Evolutionary conservation across 768 basidiomycete genomes (phyloP), one percentile per base, ranked within the genome.

Genomic region (Trametes maxima): DNA sequence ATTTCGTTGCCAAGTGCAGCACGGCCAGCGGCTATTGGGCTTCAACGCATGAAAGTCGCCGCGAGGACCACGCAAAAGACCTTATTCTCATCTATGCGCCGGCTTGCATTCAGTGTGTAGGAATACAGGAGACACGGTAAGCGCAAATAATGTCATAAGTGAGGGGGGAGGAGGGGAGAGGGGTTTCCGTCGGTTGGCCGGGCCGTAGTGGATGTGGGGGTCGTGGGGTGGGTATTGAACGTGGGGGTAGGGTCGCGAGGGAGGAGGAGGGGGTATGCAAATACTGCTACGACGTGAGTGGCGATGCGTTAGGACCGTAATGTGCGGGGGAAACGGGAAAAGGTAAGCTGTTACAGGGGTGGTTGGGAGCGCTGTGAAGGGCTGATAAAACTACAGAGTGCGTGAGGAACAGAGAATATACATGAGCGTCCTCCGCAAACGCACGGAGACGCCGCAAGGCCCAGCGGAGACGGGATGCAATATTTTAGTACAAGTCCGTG

Each of bases 401-500:
- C 42, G 54, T n/a, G n/a, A 24, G 62, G 36, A 63, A 47, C 45
- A 54, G 42, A 39, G 39, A 33, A 36, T 37, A 52, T 52, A 51
- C 48, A 62, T 33, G 36, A 44, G 49, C 48, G 40, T 36, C 55
- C 54, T 35, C 54, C 49, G 42, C 54, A 57, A 62, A 42, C 35
- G 54, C 54, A 22, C 22, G 60, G 53, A 43, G 49, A 16, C 54
- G 54, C 48, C 11, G 54, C 40, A 44, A 56, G 49, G 17, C 60
- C 60, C 54, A 45, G 48, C n/a, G 40, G 43, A 52, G 39, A 37
- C 45, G 40, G 54, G 51, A 53, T 55, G 36, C 42, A 60, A 57
- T 59, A 53, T 68, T 64, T 65, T 64, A 66, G 62, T 67, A 69
- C 68, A 69, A 54, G 67, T 67, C 61, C 65, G 59, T 60, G 63